A percentile compares a stretch with the other conserved stretches of the same genome.
Evolutionary conservation across 2,329 filamentous ascomycete genomes (phyloP).

Genomic region (Botrytis medusae): DNA sequence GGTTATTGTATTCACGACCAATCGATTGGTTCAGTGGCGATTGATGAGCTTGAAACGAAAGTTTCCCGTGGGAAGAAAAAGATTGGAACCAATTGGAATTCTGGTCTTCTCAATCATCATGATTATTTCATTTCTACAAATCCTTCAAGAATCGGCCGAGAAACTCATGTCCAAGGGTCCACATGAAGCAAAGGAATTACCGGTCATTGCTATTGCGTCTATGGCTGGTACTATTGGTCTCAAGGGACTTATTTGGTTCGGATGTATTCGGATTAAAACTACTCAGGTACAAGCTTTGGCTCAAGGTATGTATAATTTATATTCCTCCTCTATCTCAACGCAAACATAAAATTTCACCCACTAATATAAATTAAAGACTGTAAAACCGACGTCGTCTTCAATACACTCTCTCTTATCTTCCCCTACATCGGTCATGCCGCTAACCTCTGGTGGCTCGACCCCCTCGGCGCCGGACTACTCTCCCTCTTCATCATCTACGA

Average conservation of each 20-base stretch:
- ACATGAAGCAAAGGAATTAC: constrained; percentile 47
- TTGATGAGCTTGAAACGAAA: constrained; percentile 49
- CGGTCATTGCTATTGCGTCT: constrained; percentile 52
- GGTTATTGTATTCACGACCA: constrained; percentile 58
- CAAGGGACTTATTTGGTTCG: constrained; percentile 59
- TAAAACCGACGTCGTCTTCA: constrained; percentile 62
- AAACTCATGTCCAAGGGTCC: constrained; percentile 50
- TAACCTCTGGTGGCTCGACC: constrained; percentile 64
- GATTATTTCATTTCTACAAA: constrained; percentile 61
- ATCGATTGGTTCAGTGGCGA: constrained; percentile 57
- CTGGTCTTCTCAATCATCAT: constrained; percentile 61
- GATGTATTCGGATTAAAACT: constrained; percentile 56
- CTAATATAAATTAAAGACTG: constrained; percentile 45
- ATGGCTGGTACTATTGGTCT: constrained; percentile 55
- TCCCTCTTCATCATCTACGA: constrained; percentile 68
- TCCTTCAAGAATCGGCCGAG: constrained; percentile 56
- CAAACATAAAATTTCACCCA: not conserved
- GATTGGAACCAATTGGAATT: constrained; percentile 59
- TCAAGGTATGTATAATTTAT: constrained; percentile 41
- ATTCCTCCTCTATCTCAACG: accelerated
- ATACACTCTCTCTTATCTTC: constrained; percentile 59
- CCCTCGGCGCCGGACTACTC: constrained; percentile 56
- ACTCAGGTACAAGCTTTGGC: constrained; percentile 61
- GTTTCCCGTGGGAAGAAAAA: constrained; percentile 55
- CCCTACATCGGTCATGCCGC: constrained; percentile 57